Percentiles rank a stretch among this genome's conserved stretches.
Evolutionary conservation across 805 yeast genomes (phyloP).

Genomic region (Lipomyces kockii): DNA sequence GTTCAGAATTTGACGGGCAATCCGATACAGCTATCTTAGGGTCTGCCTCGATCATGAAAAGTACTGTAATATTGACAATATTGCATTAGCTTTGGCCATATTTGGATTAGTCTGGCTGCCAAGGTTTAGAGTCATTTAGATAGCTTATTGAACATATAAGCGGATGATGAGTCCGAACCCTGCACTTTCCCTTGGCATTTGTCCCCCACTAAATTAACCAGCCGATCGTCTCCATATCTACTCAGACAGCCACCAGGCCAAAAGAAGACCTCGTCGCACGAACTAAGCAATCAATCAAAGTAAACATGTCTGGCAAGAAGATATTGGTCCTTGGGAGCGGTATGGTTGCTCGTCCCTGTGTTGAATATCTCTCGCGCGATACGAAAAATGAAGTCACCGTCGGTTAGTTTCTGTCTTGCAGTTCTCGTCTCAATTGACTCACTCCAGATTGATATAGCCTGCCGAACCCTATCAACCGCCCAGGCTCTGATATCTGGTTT

Average conservation of each 20-base stretch:
- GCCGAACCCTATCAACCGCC: slow-evolving; percentile 89
- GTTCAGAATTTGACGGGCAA: too few relatives aligned
- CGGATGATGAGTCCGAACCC: not conserved
- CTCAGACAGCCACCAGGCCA: not conserved
- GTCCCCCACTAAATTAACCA: not conserved
- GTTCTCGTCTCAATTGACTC: slow-evolving; percentile 1
- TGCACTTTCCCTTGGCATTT: not conserved
- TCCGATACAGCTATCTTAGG: too few relatives aligned
- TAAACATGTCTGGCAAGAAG: not conserved
- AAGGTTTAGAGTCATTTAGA: not conserved
- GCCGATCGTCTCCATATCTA: not conserved
- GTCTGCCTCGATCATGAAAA: too few relatives aligned
- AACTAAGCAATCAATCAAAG: not conserved
- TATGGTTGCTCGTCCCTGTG: slow-evolving; percentile 97
- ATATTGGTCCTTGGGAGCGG: slow-evolving; percentile 56
- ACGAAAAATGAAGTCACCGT: slow-evolving; percentile 86
- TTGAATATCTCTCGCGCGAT: slow-evolving; percentile 78
- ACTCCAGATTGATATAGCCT: slow-evolving; percentile 53
- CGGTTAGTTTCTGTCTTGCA: slow-evolving; percentile 37
- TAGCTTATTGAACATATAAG: too few relatives aligned
- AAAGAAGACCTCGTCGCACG: not conserved
- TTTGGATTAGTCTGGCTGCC: too few relatives aligned
- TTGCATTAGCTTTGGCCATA: too few relatives aligned
- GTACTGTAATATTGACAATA: too few relatives aligned
- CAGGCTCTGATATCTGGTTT: slow-evolving; percentile 73